A percentile compares a stretch with the other conserved stretches of the same genome.
Evolutionary conservation across 1,139 yeast genomes (phyloP).

Genomic region (Protomyces inundatus): DNA sequence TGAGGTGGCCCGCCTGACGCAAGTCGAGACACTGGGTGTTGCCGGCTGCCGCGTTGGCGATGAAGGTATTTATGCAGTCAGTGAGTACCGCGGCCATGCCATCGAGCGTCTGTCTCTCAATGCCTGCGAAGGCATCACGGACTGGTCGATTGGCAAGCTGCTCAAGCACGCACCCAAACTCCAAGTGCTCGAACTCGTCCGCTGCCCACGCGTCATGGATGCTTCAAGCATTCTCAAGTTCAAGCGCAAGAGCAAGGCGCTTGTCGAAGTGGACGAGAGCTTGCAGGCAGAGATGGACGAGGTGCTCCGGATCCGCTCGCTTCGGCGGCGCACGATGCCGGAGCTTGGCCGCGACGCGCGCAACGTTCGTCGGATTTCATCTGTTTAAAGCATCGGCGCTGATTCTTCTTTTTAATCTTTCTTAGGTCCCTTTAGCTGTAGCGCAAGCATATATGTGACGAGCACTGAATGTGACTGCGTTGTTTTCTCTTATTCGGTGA

Average conservation of each 20-base stretch:
- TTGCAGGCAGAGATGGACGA: slow-evolving; percentile 8
- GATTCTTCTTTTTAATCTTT: background rate
- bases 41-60: slow-evolving; percentile 86
- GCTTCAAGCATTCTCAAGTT: slow-evolving; percentile 63
- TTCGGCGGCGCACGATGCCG: background rate
- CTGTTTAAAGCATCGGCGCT: background rate
- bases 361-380: background rate
- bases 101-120: slow-evolving; percentile 71
- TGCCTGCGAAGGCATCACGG: slow-evolving; percentile 62
- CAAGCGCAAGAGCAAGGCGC: slow-evolving; percentile 38
- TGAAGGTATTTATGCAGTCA: slow-evolving; percentile 73
- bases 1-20: slow-evolving; percentile 51
- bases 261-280: slow-evolving; percentile 15
- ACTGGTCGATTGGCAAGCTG: slow-evolving; percentile 61
- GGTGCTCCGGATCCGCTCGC: background rate
- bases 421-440: background rate
- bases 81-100: slow-evolving; percentile 51
- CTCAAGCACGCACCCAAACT: slow-evolving; percentile 56
- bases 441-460: background rate
- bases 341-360: background rate
- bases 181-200: slow-evolving; percentile 72
- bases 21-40: slow-evolving; percentile 67
- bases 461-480: background rate
- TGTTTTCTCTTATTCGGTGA: background rate
- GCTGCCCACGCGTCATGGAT: slow-evolving; percentile 53